phyloP scores from a whole-genome alignment of 192 early-diverging fungal species.

The Coemansia sp. region DNA sequence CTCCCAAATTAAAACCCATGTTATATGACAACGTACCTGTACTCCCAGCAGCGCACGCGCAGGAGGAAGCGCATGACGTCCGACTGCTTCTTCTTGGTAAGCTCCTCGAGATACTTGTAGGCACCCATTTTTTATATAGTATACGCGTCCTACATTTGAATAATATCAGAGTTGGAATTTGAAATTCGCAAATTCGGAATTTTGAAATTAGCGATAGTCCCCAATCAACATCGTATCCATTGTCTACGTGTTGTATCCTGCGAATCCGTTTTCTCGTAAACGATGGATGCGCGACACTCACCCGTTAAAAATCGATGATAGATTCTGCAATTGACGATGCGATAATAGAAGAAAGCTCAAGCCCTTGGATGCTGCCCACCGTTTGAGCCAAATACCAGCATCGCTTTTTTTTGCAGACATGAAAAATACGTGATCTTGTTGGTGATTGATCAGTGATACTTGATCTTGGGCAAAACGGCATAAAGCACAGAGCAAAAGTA shows the following conservation, averaged over 20 bases:
- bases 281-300: constrained; percentile 11
- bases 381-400: neutral
- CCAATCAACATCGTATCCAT: constrained; percentile 1
- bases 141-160: constrained; percentile 35
- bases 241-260: neutral
- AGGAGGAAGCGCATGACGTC: constrained; percentile 99
- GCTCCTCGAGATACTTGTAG: constrained; percentile 93
- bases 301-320: constrained; percentile 3
- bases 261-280: neutral
- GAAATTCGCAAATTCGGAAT: constrained; percentile 10
- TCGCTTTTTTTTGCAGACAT: neutral
- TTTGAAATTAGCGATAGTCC: neutral
- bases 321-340: constrained; percentile 9
- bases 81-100: constrained; percentile 99
- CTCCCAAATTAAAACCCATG: neutral
- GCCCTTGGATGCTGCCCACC: neutral
- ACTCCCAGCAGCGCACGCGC: constrained; percentile 98
- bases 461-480: neutral
- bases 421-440: neutral
- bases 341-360: neutral
- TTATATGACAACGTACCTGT: constrained; percentile 62
- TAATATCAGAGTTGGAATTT: constrained; percentile 6
- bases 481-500: no score
- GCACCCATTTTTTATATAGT: constrained; percentile 62
- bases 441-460: neutral